Base-by-base conservation (phyloP, 176 grass and related monocot species). In the Metroxylon sagu region DNA sequence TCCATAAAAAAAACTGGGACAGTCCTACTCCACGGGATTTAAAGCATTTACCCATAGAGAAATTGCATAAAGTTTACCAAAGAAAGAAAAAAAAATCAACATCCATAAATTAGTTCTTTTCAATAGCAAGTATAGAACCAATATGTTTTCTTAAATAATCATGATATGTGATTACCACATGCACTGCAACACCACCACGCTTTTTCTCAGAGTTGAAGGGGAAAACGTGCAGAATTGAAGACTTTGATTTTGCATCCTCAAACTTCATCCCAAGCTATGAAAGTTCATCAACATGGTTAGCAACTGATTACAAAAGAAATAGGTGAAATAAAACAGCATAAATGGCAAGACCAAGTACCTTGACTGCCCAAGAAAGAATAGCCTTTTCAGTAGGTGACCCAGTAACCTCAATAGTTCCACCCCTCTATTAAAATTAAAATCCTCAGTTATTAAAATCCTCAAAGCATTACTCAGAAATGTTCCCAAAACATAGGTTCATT, bases 181-280 rank as follows among this genome's bases (percentile, higher is more conserved):
- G 53, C 23, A 97, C 73, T 75, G 87, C 87, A 61, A 91, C 84
- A 43, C 87, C 87, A 8, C 84, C 80, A 1, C 84, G 54, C 18
- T 97, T 97, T 63, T 88, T 97, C 73, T 91, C 87, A 10, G 92
- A 97, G 62, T 85, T 91, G 79, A 97, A 97, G 60, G 92, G 92
- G 64, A 69, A 80, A 43, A 82, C 92, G 48, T 88, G 87, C 76
- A 91, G 50, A 69, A 97, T 85, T 68, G 75, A 27, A 77, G 84
- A 91, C 75, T 74, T 77, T 73, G 80, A 82, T 74, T 81, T 79
- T 71, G 80, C 73, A 53, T 64, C 76, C 21, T 18, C 65, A 78
- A 97, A 97, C 64, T 82, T 88, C 84, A 97, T 85, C 57, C 30
- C 66, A 62, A 91, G 84, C 93, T 97, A 82, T 54, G 74, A 54